Conservation (phyloP, 2,329 filamentous ascomycete genomes). For the Ceratocystis albifundus region DNA sequence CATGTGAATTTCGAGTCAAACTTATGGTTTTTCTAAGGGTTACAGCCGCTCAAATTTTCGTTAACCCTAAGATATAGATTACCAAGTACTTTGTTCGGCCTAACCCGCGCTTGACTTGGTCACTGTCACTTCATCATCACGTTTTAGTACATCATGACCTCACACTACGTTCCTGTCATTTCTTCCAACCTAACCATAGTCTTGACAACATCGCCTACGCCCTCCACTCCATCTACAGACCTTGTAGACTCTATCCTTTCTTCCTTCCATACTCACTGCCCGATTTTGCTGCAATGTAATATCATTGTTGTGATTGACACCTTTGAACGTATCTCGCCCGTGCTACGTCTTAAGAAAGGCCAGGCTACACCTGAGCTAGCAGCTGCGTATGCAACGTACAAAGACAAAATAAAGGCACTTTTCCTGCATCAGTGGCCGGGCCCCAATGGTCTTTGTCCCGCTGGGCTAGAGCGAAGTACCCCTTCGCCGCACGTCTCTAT, state of each 20-base stretch:
- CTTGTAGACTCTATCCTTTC: slow-evolving; percentile 38
- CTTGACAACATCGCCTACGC: slow-evolving; percentile 45
- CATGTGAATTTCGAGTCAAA: background rate
- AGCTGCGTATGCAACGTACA: slow-evolving; percentile 35
- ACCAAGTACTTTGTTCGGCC: background rate
- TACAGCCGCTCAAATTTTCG: background rate
- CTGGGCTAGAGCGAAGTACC: background rate
- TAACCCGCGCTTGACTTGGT: background rate
- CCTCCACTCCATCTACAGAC: slow-evolving; percentile 42
- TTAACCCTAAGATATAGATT: background rate
- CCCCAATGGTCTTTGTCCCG: background rate
- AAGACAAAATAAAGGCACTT: slow-evolving; percentile 36
- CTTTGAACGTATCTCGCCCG: slow-evolving; percentile 37
- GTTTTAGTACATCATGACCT: too few relatives aligned
- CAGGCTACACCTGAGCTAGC: slow-evolving; percentile 39
- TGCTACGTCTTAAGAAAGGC: slow-evolving; percentile 43
- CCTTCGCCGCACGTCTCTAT: background rate
- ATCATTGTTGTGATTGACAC: slow-evolving; percentile 44
- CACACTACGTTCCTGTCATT: background rate
- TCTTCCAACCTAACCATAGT: slow-evolving; percentile 30
- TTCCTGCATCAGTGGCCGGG: slow-evolving; percentile 25
- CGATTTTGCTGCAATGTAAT: slow-evolving; percentile 32
- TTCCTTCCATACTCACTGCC: slow-evolving; percentile 37
- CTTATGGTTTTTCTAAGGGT: background rate
- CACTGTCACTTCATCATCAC: background rate